Percentiles rank a stretch among this genome's conserved stretches.
These are phyloP conservation scores for Aurifilum marmelostoma DNA, from an alignment of 2,329 filamentous ascomycete species.

Conservation along the genomic window DNA sequence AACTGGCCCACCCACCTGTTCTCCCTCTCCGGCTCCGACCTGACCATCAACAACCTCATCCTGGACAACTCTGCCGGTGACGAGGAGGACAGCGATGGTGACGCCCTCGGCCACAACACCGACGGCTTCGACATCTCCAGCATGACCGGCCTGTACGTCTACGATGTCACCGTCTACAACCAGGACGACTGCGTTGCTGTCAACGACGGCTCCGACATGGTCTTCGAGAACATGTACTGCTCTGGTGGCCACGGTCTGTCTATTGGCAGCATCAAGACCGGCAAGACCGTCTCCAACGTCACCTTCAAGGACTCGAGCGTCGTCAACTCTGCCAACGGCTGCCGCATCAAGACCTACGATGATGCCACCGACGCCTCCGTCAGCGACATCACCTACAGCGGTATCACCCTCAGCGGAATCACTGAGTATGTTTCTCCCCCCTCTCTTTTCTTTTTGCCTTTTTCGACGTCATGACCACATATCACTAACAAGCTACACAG, in stretches of 20 bases:
- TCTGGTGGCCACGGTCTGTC: constrained; percentile 48
- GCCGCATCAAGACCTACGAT: constrained; percentile 53
- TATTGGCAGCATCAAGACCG: constrained; percentile 47
- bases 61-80: constrained; percentile 46
- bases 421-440: constrained; percentile 9
- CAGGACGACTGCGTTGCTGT: constrained; percentile 64
- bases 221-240: constrained; percentile 49
- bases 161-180: constrained; percentile 58
- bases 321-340: constrained; percentile 56
- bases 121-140: constrained; percentile 61
- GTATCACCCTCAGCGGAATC: constrained; percentile 34
- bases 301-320: constrained; percentile 53
- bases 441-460: too few relatives aligned
- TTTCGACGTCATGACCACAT: too few relatives aligned
- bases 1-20: constrained; percentile 49
- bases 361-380: constrained; percentile 45
- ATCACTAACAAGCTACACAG: not conserved
- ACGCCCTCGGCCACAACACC: constrained; percentile 51
- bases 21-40: constrained; percentile 43
- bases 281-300: constrained; percentile 57
- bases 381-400: constrained; percentile 32
- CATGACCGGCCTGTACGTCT: constrained; percentile 54
- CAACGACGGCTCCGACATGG: constrained; percentile 56
- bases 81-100: constrained; percentile 25
- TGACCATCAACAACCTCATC: constrained; percentile 41